phyloP scores from a whole-genome alignment of 257 asterid species.

The Vinca minor region DNA sequence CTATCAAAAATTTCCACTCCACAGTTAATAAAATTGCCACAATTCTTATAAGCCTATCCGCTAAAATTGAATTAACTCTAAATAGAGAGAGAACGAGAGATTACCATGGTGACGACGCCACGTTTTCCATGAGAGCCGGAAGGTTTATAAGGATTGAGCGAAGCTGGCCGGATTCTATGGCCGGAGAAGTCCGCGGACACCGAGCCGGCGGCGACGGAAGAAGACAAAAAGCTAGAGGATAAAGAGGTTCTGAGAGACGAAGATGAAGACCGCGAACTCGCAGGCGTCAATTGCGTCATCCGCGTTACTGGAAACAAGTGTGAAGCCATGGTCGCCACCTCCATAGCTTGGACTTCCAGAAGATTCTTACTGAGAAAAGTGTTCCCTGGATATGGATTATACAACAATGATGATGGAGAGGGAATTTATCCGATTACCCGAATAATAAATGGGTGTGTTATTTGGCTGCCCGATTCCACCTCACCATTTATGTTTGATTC shows the following conservation, averaged over 20 bases:
- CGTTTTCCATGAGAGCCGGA: constrained; percentile 42
- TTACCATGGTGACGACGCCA: constrained; percentile 86
- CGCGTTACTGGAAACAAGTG: constrained; percentile 44
- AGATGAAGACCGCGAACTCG: constrained; percentile 20
- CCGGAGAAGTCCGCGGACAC: constrained; percentile 53
- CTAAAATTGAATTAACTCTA: background rate
- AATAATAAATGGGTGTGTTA: background rate
- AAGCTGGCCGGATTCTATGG: constrained; percentile 50
- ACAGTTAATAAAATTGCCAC: too few relatives aligned
- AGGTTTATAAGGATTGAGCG: constrained; percentile 34
- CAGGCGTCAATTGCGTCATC: constrained; percentile 20
- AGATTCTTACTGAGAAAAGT: background rate
- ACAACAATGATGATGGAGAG: background rate
- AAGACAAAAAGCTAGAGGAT: constrained; percentile 44
- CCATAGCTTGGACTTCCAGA: constrained; percentile 20
- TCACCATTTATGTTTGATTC: background rate
- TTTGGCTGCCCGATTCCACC: background rate
- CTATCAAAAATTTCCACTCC: too few relatives aligned
- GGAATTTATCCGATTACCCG: background rate
- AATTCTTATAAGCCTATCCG: background rate
- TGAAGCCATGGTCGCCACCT: constrained; percentile 52
- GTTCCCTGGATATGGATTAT: constrained; percentile 1
- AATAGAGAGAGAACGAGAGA: background rate
- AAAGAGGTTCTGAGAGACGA: constrained; percentile 27
- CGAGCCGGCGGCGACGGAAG: constrained; percentile 48